phyloP scores from a whole-genome alignment of 345 rosid species.

The thale cress (Arabidopsis thaliana) region TAIR10.1 NC_003071.7:8596001-8596500 shows the following conservation, averaged over 20 bases:
- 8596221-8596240: not conserved
- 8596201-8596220: conserved; percentile 49
- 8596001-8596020: conserved; percentile 52
- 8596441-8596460: conserved; percentile 46
- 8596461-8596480: conserved; percentile 35
- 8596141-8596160: not conserved
- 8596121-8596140: not conserved
- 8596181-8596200: conserved; percentile 61
- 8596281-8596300: conserved; percentile 50
- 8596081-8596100: not conserved
- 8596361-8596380: not conserved
- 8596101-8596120: not conserved
- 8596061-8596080: not conserved
- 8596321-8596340: conserved; percentile 49
- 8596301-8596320: conserved; percentile 19
- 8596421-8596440: not conserved
- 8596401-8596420: conserved; percentile 14
- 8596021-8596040: conserved; percentile 53
- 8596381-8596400: not conserved
- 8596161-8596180: conserved; percentile 10
- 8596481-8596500: conserved; percentile 57
- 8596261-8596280: conserved; percentile 53
- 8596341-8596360: conserved; percentile 61
- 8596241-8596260: conserved; percentile 42
- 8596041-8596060: conserved; percentile 59